phyloP scores from a whole-genome alignment of 1,284 basidiomycete species.

The Blastosporella zonata region DNA sequence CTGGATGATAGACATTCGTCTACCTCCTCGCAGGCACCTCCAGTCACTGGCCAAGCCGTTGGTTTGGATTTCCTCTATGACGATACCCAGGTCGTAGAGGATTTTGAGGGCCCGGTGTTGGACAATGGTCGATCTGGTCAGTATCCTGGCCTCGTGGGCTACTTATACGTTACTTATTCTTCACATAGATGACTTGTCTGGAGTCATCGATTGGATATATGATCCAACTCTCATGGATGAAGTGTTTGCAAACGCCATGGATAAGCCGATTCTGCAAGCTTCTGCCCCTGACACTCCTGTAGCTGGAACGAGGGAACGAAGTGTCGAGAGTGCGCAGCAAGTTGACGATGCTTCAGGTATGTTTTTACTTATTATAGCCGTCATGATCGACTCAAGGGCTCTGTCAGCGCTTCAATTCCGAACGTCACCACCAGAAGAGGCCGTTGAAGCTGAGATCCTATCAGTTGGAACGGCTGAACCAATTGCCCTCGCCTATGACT shows the following conservation, averaged over 20 bases:
- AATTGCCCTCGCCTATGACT: not conserved
- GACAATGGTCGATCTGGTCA: not conserved
- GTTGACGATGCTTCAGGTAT: no score
- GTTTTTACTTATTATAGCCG: no score
- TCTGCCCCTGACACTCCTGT: not conserved
- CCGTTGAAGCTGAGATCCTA: no score
- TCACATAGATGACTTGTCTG: conserved; percentile 1
- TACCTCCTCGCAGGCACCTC: not conserved
- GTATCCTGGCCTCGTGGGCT: not conserved
- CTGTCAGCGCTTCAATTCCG: no score
- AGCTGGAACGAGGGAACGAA: not conserved
- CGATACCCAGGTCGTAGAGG: not conserved
- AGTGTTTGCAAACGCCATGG: not conserved
- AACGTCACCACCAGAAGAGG: not conserved
- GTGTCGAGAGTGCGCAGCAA: not conserved
- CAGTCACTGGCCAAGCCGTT: not conserved
- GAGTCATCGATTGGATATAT: conserved; percentile 7
- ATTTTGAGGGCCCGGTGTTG: not conserved
- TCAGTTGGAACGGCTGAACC: not conserved
- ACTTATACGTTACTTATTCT: not conserved
- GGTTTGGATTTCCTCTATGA: conserved; percentile 10
- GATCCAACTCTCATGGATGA: not conserved
- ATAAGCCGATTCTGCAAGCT: not conserved
- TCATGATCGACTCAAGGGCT: no score
- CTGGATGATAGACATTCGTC: not conserved